Conservation (phyloP, 495 filamentous ascomycete species). For the Neurospora sublineolata region DNA sequence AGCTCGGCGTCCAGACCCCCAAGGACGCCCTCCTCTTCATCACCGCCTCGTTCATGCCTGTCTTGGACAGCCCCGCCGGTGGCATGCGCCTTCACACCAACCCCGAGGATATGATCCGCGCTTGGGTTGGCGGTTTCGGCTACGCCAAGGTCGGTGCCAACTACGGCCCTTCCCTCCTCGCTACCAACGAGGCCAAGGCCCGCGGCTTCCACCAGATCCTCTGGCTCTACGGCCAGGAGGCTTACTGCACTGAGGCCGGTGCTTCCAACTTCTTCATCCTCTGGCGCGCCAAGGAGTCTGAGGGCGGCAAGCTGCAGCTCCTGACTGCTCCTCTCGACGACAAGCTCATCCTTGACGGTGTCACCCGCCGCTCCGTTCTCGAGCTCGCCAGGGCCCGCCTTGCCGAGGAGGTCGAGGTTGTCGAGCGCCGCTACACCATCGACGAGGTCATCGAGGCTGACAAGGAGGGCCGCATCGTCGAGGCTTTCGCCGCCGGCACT, state of each 20-base stretch:
- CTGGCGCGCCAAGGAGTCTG: slow-evolving; percentile 54
- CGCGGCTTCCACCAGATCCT: slow-evolving; percentile 76
- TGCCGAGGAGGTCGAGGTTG: slow-evolving; percentile 51
- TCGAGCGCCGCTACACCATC: slow-evolving; percentile 74
- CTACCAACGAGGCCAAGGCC: slow-evolving; percentile 58
- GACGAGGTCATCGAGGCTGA: slow-evolving; percentile 61
- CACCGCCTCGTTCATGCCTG: slow-evolving; percentile 63
- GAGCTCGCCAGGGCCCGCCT: slow-evolving; percentile 59
- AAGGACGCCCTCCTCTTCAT: slow-evolving; percentile 77
- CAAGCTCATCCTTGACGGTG: slow-evolving; percentile 72
- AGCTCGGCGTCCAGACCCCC: slow-evolving; percentile 72
- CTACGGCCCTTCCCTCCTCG: slow-evolving; percentile 71
- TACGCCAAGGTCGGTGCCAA: slow-evolving; percentile 87
- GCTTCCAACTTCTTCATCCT: slow-evolving; percentile 87
- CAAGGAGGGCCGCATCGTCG: slow-evolving; percentile 64
- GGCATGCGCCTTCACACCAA: slow-evolving; percentile 72
- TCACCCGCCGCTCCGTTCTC: slow-evolving; percentile 67
- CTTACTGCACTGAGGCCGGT: slow-evolving; percentile 80
- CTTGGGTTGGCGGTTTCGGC: slow-evolving; percentile 88
- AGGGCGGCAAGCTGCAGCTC: slow-evolving; percentile 54
- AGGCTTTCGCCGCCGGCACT: slow-evolving; percentile 80
- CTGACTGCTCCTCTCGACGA: slow-evolving; percentile 74
- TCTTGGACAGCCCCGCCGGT: slow-evolving; percentile 38
- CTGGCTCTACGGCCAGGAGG: slow-evolving; percentile 73
- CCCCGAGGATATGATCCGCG: slow-evolving; percentile 64